Conservation (phyloP, 1,139 yeast species). For the Trichomonascaceae sp. region DNA sequence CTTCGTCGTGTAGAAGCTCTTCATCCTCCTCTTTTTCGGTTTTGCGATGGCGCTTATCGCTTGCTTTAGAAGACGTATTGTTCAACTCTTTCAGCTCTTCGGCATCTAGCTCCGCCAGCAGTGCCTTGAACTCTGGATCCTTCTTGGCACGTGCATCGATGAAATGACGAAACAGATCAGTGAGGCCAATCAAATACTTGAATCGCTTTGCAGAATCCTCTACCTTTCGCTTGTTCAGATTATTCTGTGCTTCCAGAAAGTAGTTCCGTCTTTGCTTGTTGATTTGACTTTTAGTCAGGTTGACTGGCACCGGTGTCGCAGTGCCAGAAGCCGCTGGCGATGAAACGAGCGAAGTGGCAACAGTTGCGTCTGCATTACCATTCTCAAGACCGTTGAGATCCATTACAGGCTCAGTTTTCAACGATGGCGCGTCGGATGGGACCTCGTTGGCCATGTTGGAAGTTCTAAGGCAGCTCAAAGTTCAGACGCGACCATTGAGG, state of each 20-base stretch:
- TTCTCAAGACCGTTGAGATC: not conserved
- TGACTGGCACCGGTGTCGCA: conserved; percentile 14
- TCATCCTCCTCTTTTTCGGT: conserved; percentile 91
- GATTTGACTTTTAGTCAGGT: conserved; percentile 15
- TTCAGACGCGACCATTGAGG: no score
- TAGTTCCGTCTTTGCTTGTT: conserved; percentile 17
- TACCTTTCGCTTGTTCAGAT: conserved; percentile 13
- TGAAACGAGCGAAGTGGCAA: conserved; percentile 3
- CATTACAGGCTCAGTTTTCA: no score
- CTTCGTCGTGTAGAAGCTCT: conserved; percentile 62
- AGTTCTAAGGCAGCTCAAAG: no score
- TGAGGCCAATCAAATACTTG: conserved; percentile 67
- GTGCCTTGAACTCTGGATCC: conserved; percentile 50
- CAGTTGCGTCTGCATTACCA: not conserved
- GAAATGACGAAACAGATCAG: conserved; percentile 79
- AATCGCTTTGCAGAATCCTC: conserved; percentile 64
- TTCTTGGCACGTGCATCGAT: conserved; percentile 69
- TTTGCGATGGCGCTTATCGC: conserved; percentile 33
- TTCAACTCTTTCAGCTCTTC: conserved; percentile 5
- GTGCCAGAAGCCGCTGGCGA: conserved; percentile 6
- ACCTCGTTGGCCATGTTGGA: no score
- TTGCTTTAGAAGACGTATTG: conserved; percentile 1
- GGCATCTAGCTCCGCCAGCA: conserved; percentile 36
- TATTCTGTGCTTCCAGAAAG: conserved; percentile 19
- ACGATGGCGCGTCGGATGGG: no score